Conservation (phyloP, 345 rosid genomes). For the Citrus medica region DNA sequence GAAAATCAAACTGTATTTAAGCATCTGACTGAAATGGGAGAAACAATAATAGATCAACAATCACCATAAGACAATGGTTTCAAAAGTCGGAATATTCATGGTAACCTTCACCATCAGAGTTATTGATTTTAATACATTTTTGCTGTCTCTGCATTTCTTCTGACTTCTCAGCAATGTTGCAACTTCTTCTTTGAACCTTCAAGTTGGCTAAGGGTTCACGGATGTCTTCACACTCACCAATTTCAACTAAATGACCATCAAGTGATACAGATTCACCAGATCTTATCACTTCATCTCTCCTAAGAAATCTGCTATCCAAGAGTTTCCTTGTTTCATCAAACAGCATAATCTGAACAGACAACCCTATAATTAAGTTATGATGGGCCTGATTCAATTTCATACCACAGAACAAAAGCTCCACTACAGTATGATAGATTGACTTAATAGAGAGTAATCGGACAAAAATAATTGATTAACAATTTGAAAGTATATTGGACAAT, state of each 20-base stretch:
- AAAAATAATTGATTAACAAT: neutral
- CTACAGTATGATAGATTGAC: neutral
- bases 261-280: constrained; percentile 41
- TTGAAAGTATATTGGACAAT: neutral
- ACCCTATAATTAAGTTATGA: constrained; percentile 9
- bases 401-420: neutral
- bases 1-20: neutral
- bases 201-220: constrained; percentile 3
- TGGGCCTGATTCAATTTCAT: neutral
- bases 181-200: constrained; percentile 6
- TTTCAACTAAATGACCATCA: constrained; percentile 51
- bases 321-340: constrained; percentile 43
- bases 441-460: neutral
- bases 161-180: constrained; percentile 3
- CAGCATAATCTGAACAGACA: constrained; percentile 37
- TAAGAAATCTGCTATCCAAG: constrained; percentile 42
- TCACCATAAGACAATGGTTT: neutral
- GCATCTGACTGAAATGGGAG: neutral
- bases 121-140: neutral
- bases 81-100: neutral
- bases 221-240: constrained; percentile 33
- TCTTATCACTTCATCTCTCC: constrained; percentile 45
- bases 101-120: constrained; percentile 17
- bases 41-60: neutral
- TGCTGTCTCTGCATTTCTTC: constrained; percentile 13